phyloP scores from a whole-genome alignment of 2,329 filamentous ascomycete genomes.

The Hypoxylon sp. region DNA sequence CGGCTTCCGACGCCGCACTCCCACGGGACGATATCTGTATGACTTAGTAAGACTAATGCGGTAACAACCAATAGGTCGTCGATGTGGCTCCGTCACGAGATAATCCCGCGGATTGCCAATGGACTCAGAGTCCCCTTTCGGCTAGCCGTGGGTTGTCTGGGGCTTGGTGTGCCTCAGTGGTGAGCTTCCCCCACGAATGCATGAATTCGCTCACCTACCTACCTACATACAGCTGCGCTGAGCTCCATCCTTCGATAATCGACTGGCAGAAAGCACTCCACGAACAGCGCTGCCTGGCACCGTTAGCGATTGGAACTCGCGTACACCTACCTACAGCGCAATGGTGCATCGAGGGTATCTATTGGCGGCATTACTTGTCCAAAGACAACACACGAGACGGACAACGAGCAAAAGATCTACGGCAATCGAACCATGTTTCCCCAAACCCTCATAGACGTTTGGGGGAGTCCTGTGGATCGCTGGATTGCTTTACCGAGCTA shows the following conservation, averaged over 20 bases:
- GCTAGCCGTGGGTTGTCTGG: slow-evolving; percentile 29
- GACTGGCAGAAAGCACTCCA: slow-evolving; percentile 8
- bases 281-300: slow-evolving; percentile 10
- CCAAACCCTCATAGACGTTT: slow-evolving; percentile 11
- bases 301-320: slow-evolving; percentile 30
- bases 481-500: slow-evolving; percentile 35
- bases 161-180: slow-evolving; percentile 23
- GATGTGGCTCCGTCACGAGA: slow-evolving; percentile 1
- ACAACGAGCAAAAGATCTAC: slow-evolving; percentile 27
- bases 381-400: slow-evolving; percentile 5
- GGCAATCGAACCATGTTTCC: slow-evolving; percentile 31
- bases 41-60: slow-evolving; percentile 12
- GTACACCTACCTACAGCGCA: slow-evolving; percentile 30
- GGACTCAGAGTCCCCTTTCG: slow-evolving; percentile 27
- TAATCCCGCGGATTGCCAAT: slow-evolving; percentile 11
- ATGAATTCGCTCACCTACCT: slow-evolving; percentile 21
- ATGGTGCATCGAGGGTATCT: slow-evolving; percentile 31
- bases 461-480: slow-evolving; percentile 31
- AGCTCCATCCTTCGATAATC: slow-evolving; percentile 32
- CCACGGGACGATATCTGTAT: not conserved
- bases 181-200: slow-evolving; percentile 31
- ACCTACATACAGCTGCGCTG: slow-evolving; percentile 23
- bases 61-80: slow-evolving; percentile 6
- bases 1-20: not conserved
- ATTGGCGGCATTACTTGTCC: slow-evolving; percentile 32